Evolutionary conservation across 805 yeast genomes (phyloP).

Genomic region (Pichia thaimueangensis): DNA sequence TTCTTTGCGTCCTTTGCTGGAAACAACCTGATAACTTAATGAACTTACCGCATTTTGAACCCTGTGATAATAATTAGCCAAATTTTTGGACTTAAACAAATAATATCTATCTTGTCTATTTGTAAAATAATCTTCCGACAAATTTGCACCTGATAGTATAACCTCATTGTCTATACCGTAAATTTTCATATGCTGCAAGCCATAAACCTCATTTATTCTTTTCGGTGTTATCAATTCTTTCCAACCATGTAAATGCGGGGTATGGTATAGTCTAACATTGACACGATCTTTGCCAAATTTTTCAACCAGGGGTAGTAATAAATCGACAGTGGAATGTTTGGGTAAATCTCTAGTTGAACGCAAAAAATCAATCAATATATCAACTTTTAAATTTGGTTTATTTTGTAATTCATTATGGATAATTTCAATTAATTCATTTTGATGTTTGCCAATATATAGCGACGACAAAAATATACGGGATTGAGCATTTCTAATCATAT

Average conservation of each 20-base stretch:
- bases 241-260: slow-evolving; percentile 75
- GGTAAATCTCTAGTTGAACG: slow-evolving; percentile 95
- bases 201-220: slow-evolving; percentile 84
- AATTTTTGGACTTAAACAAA: slow-evolving; percentile 46
- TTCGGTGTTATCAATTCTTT: slow-evolving; percentile 63
- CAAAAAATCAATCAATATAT: slow-evolving; percentile 76
- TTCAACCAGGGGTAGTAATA: slow-evolving; percentile 59
- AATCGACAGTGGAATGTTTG: slow-evolving; percentile 63
- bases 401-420: slow-evolving; percentile 50
- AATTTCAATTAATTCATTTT: slow-evolving; percentile 64
- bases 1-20: slow-evolving; percentile 30
- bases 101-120: slow-evolving; percentile 93
- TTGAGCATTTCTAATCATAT: slow-evolving; percentile 57
- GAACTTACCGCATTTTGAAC: slow-evolving; percentile 63
- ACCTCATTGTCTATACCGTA: slow-evolving; percentile 93
- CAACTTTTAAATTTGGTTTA: slow-evolving; percentile 60
- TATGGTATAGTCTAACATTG: slow-evolving; percentile 77
- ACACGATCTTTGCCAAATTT: slow-evolving; percentile 62
- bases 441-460: slow-evolving; percentile 77
- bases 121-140: slow-evolving; percentile 87
- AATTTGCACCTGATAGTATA: slow-evolving; percentile 83
- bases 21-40: slow-evolving; percentile 60
- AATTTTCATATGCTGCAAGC: slow-evolving; percentile 94
- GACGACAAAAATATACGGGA: slow-evolving; percentile 73
- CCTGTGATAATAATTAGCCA: slow-evolving; percentile 70